Conservation (phyloP, 108 stramenopile genomes). For the Fragilariopsis cylindrus region DNA sequence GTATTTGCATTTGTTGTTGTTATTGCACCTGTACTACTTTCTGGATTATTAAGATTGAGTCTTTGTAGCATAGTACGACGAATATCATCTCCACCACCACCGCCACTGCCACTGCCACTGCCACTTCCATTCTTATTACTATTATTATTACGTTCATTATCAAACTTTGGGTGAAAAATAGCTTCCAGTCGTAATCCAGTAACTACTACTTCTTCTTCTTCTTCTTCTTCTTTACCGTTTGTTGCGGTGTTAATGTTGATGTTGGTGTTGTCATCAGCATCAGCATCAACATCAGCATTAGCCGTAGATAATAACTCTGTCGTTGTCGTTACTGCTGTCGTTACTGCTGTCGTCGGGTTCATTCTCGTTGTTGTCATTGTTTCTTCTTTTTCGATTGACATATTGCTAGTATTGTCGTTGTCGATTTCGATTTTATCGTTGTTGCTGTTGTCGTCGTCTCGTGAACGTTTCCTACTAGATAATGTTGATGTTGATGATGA, state of each 20-base stretch:
- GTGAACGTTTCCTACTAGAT: neutral
- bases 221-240: neutral
- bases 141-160: conserved; percentile 58
- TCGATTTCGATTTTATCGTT: neutral
- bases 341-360: neutral
- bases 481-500: neutral
- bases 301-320: neutral
- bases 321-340: neutral
- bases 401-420: neutral
- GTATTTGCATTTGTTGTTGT: neutral
- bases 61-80: conserved; percentile 60
- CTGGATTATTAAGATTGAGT: conserved; percentile 42
- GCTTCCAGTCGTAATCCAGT: conserved; percentile 62
- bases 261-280: too few relatives aligned
- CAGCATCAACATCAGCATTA: too few relatives aligned
- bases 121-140: conserved; percentile 20
- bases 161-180: conserved; percentile 90
- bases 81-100: conserved; percentile 10
- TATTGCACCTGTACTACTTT: conserved; percentile 15
- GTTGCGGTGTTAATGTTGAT: neutral
- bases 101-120: neutral
- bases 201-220: neutral
- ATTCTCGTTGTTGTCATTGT: neutral
- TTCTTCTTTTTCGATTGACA: neutral
- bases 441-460: neutral